These are phyloP conservation scores for Mortierella sp. DNA, from an alignment of 371 early-diverging fungal species.

Conservation along the genomic window DNA sequence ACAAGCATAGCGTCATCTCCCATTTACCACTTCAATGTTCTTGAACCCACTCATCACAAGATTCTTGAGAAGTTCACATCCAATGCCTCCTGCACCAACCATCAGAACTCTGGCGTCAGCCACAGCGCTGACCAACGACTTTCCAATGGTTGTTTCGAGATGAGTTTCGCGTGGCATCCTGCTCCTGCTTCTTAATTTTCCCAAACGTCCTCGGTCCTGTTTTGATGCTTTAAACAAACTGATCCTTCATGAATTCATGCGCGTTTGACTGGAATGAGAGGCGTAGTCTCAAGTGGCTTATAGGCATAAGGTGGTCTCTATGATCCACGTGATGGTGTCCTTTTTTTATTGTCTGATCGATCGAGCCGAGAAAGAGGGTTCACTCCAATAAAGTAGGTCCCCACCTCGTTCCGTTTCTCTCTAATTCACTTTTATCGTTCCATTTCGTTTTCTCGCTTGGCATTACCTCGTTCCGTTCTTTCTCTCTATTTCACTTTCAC, in stretches of 20 bases:
- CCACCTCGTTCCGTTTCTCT: too few relatives aligned
- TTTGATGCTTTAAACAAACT: not conserved
- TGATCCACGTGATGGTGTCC: too few relatives aligned
- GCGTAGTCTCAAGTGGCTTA: not conserved
- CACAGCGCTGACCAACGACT: conserved; percentile 30
- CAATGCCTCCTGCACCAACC: conserved; percentile 98
- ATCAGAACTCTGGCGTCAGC: conserved; percentile 68
- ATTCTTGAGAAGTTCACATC: conserved; percentile 98
- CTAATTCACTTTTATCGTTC: too few relatives aligned
- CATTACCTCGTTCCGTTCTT: too few relatives aligned
- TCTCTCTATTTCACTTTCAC: not conserved
- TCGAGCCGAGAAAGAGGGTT: too few relatives aligned
- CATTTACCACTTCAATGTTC: conserved; percentile 80
- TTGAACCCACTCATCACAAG: conserved; percentile 91
- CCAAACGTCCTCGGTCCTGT: not conserved
- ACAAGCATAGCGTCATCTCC: not conserved
- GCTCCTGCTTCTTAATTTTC: conserved; percentile 2
- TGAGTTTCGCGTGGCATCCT: conserved; percentile 47
- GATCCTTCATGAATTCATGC: not conserved
- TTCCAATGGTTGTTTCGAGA: conserved; percentile 48
- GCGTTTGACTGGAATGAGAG: not conserved
- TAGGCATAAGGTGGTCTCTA: not conserved
- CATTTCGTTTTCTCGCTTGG: too few relatives aligned
- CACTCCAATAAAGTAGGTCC: too few relatives aligned
- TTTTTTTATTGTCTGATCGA: too few relatives aligned